Evolutionary conservation across 2,329 filamentous ascomycete species (phyloP).

Genomic region (Aspergillus tamarii): DNA sequence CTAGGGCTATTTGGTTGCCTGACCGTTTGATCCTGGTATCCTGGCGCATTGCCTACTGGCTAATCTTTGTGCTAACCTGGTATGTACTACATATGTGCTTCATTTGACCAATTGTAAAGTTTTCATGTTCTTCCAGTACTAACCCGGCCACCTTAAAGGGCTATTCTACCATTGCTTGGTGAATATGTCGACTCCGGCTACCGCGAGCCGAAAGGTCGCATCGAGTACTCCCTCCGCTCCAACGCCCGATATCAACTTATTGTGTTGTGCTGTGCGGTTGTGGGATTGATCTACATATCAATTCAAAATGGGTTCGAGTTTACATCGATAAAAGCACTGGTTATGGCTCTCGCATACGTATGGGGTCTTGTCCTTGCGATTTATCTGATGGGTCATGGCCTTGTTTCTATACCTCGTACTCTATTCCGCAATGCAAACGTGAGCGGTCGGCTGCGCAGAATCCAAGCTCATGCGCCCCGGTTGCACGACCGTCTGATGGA

Average conservation of each 20-base stretch:
- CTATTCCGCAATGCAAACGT: conserved; percentile 80
- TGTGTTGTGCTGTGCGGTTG: conserved; percentile 68
- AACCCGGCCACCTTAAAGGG: conserved; percentile 55
- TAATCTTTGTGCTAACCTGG: conserved; percentile 95
- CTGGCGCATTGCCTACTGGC: conserved; percentile 96
- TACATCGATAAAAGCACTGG: conserved; percentile 74
- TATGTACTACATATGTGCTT: conserved; percentile 46
- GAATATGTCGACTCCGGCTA: conserved; percentile 96
- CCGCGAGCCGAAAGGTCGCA: conserved; percentile 77
- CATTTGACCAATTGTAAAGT: conserved; percentile 1
- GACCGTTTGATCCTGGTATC: conserved; percentile 76
- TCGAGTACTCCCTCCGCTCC: conserved; percentile 80
- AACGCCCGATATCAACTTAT: conserved; percentile 90
- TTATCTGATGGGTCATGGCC: conserved; percentile 95
- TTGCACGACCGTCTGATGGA: conserved; percentile 88
- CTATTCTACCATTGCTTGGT: conserved; percentile 87
- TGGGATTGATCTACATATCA: conserved; percentile 82
- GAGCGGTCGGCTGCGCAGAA: conserved; percentile 69
- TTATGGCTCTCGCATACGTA: conserved; percentile 94
- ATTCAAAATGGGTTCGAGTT: conserved; percentile 74
- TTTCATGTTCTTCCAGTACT: neutral
- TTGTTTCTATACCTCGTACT: conserved; percentile 84
- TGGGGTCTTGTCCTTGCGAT: conserved; percentile 92
- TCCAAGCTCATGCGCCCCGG: conserved; percentile 79
- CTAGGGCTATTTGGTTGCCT: conserved; percentile 85